Conservation (phyloP, 2,329 filamentous ascomycete species). For the Clonostachys rosea region DNA sequence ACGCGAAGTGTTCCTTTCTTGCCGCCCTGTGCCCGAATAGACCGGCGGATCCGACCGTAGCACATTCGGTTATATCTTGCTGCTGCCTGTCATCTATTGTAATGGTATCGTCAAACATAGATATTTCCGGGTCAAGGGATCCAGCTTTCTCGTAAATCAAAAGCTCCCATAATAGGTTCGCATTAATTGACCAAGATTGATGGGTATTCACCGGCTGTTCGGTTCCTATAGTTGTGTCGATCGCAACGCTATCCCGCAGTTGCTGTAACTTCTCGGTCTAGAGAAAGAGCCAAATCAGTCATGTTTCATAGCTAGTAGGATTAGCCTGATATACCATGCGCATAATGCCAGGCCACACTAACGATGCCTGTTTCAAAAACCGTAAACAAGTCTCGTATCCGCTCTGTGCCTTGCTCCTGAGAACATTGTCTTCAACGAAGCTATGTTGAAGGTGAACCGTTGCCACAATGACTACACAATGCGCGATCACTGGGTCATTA, state of each 20-base stretch:
- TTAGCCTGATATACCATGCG: conserved; percentile 11
- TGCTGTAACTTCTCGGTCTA: conserved; percentile 18
- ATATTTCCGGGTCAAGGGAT: conserved; percentile 8
- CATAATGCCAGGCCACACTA: conserved; percentile 13
- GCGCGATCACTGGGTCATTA: conserved; percentile 25
- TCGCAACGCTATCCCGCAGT: conserved; percentile 22
- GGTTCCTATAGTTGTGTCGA: neutral
- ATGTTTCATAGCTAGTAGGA: too few species aligned
- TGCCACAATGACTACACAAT: conserved; percentile 45
- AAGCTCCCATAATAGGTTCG: conserved; percentile 25
- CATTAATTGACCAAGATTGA: conserved; percentile 19
- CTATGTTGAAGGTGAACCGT: conserved; percentile 50
- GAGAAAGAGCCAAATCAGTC: too few species aligned
- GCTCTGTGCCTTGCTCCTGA: conserved; percentile 12
- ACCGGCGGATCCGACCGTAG: conserved; percentile 28
- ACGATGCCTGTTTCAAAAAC: conserved; percentile 13
- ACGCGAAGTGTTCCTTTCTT: conserved; percentile 21
- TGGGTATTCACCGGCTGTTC: neutral
- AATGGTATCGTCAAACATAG: conserved; percentile 14
- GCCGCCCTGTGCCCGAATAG: conserved; percentile 30
- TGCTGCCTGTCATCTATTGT: conserved; percentile 3
- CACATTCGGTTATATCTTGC: conserved; percentile 10
- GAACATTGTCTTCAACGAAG: conserved; percentile 26
- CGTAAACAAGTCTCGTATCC: conserved; percentile 18
- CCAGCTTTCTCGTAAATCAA: conserved; percentile 27